phyloP scores from a whole-genome alignment of 1,284 basidiomycete species.

The Earliella scabrosa region DNA sequence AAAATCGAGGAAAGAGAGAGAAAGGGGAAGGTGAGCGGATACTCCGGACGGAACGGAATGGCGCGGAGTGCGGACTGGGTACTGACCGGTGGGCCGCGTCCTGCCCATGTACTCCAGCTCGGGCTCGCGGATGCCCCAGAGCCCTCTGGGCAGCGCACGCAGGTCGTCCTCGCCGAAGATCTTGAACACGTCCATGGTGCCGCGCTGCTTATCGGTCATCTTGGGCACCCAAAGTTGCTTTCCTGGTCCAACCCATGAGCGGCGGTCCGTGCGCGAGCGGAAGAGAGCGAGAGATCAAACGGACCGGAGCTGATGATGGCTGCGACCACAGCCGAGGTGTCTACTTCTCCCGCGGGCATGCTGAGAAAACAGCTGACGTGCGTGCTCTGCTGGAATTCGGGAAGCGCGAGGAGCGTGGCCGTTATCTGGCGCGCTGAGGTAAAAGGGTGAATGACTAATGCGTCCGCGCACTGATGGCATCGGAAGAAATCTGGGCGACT shows the following conservation, averaged over 20 bases:
- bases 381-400: slow-evolving; percentile 48
- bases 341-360: slow-evolving; percentile 74
- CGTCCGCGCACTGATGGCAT: neutral
- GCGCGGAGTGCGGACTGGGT: too few species aligned
- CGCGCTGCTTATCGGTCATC: slow-evolving; percentile 48
- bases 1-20: neutral
- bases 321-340: slow-evolving; percentile 55
- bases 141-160: slow-evolving; percentile 54
- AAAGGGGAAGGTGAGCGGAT: neutral
- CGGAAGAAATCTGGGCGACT: slow-evolving; percentile 21
- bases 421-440: slow-evolving; percentile 57
- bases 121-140: slow-evolving; percentile 80
- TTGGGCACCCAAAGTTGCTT: slow-evolving; percentile 76
- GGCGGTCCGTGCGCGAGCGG: too few species aligned
- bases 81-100: slow-evolving; percentile 55
- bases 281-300: slow-evolving; percentile 20
- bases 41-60: slow-evolving; percentile 1
- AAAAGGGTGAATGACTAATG: slow-evolving; percentile 16
- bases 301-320: slow-evolving; percentile 54
- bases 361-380: slow-evolving; percentile 76
- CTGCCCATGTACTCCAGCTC: slow-evolving; percentile 45
- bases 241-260: too few species aligned
- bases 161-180: slow-evolving; percentile 65
- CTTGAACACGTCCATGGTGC: slow-evolving; percentile 68
- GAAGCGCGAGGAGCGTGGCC: slow-evolving; percentile 51